Conservation (phyloP, 1,284 basidiomycete genomes). For the Ustilago vetiveriae region DNA sequence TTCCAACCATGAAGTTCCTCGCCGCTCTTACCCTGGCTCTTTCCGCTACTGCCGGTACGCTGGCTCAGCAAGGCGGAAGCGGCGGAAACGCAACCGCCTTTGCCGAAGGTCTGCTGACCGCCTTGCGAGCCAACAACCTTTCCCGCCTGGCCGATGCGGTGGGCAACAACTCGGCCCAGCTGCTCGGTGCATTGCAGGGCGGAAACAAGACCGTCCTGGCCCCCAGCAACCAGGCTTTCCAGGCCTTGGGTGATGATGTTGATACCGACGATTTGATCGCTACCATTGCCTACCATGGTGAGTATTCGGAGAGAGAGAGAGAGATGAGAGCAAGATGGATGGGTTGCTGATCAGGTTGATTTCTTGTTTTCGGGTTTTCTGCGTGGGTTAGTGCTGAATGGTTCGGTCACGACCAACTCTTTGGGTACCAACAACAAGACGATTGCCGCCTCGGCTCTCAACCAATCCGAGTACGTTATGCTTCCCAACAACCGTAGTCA, state of each 20-base stretch:
- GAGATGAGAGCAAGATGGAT: not conserved
- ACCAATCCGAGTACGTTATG: slow-evolving; percentile 68
- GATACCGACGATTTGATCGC: slow-evolving; percentile 69
- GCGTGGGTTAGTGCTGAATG: slow-evolving; percentile 73
- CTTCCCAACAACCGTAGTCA: slow-evolving; percentile 68
- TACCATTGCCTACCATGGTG: slow-evolving; percentile 73
- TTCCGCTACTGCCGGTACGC: slow-evolving; percentile 31
- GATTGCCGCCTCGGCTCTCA: slow-evolving; percentile 75
- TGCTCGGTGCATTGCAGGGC: slow-evolving; percentile 37
- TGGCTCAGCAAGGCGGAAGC: slow-evolving; percentile 28
- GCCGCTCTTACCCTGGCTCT: slow-evolving; percentile 38
- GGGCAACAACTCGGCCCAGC: slow-evolving; percentile 30
- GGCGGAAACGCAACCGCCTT: slow-evolving; percentile 43
- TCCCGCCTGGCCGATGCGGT: slow-evolving; percentile 47
- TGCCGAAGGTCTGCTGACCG: slow-evolving; percentile 42
- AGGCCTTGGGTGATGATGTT: slow-evolving; percentile 62
- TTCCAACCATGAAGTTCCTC: slow-evolving; percentile 57
- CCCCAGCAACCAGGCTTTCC: slow-evolving; percentile 68
- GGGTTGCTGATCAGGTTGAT: not conserved
- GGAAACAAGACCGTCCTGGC: slow-evolving; percentile 68
- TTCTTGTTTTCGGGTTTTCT: not conserved
- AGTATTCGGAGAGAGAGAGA: slow-evolving; percentile 1
- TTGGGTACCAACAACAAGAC: slow-evolving; percentile 68
- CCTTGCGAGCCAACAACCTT: slow-evolving; percentile 47
- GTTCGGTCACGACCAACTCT: slow-evolving; percentile 70